Evolutionary conservation across 2,329 filamentous ascomycete genomes (phyloP), one percentile per base, ranked within the genome.

Genomic region (Chaetomium strumarium): DNA sequence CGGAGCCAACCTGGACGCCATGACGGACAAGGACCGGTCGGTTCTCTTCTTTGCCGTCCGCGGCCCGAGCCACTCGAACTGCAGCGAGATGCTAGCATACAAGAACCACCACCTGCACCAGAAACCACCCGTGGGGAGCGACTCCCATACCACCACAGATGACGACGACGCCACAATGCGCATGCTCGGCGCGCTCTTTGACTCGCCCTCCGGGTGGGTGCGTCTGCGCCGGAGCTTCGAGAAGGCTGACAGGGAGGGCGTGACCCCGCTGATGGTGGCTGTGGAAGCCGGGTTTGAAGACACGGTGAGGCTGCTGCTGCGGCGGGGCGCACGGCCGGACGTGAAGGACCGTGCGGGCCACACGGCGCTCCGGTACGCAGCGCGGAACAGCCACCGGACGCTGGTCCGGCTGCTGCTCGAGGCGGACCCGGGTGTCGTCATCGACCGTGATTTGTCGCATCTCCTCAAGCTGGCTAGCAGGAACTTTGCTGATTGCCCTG

Each of bases 231-330:
- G 19, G 16, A 47, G 29, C 29, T 14, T 55, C 16, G 33, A 17
- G 1, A 41, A 44, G 34, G 29, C 49, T 19, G 55, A 56, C 41
- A 53, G 46, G 24, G 41, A 31, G 13, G 58, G 58, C 14, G 43
- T 55, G 7, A 58, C 55, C 2, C 58, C 58, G 16, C 49, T 60
- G 19, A 60, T 60, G 58, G 42, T 53, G 1, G 58, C 58, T 1
- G 58, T 55, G 1, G 51, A 55, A 31, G 29, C n/a, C 8, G 58
- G 58, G 7, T 56, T 58, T 13, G 14, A 24, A 1, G 16, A 47
- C 7, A 52, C 53, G 0, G 54, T 46, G 11, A 39, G n/a, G 12
- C 30, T 49, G 46, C 45, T 60, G 6, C 37, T 58, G 11, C 13
- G 46, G 14, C 49, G 43, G 1, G 51, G 51, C 3, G 58, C 58